Base-by-base conservation (phyloP, 1,139 yeast genomes). In the Candida buenavistaensis region DNA sequence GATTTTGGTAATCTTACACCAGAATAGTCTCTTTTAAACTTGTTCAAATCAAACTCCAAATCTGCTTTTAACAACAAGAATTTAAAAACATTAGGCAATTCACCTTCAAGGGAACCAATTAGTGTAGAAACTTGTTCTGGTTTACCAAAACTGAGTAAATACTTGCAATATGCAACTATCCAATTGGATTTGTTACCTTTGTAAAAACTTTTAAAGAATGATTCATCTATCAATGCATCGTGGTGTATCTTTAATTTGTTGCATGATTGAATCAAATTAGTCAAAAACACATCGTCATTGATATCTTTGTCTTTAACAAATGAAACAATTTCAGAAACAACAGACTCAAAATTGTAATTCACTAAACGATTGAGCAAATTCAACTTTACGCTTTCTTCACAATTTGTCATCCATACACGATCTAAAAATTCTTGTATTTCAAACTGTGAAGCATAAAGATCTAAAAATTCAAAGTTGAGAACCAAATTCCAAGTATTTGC, bases 401-500 rank as follows among this genome's bases (percentile, higher is more conserved):
- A 40, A 6, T 45, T 43, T 50, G 55, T 59, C 5, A 33, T 22
- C 45, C 57, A 46, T 8, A 64, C 34, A n/a, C 68, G 48, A 6
- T 41, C 38, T n/a, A 65, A 38, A 32, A 69, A 53, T 3, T 54
- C 52, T 6, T 44, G 36, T 21, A 55, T 38, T 6, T 50, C 45
- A 8, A 68, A 40, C 14, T 38, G 43, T 2, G 41, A 30, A 25
- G 61, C 43, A 8, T 45, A 23, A 13, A 52, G 54, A 23, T 47
- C 27, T 7, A 59, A 47, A 40, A 68, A 67, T 10, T 54, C 51
- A 23, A 55, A 52, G 35, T 59, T 64, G 12, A 65, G 46, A 3
- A 69, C 35, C n/a, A 60, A 54, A 10, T 45, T 45, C 66, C 73
- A 65, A 1, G 75, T 69, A 1, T 40, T 44, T 8, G 50, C 38